Evolutionary conservation across 371 early-diverging fungal genomes (phyloP), one percentile per base, ranked within the genome.

Genomic region (Zancudomyces culisetae): DNA sequence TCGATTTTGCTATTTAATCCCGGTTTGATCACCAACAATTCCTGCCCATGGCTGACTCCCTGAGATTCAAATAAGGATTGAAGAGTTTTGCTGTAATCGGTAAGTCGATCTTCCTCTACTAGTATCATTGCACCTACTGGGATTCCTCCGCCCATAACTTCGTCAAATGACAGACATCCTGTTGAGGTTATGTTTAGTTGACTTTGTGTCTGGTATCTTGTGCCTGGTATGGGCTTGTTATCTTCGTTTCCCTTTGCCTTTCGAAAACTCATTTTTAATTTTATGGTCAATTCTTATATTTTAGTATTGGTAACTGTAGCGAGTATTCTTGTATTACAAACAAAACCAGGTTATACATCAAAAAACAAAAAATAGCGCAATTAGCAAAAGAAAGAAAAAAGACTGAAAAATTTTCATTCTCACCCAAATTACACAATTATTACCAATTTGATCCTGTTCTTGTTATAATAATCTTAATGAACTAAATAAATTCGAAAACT

Each of bases 91-190:
- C 89, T 80, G 63, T 92, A 93, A 8, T 77, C 79, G 0, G 94
- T 87, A 43, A 76, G 74, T 13, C 79, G 74, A 60, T 94, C 92
- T 55, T 83, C 79, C 50, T 83, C 78, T 50, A 93, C 71, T 45
- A 93, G 62, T 22, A 83, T 62, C 8, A 90, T 63, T 0, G 85
- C 76, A 48, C 90, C 90, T 0, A 90, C 71, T 2, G 91, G 88
- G 8, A 89, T 66, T 6, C 93, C 93, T 19, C 63, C 60, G 42
- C 72, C 64, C 19, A 79, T 68, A 56, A 87, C 78, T 63, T 87
- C 87, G 64, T 92, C 93, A 29, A 90, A 66, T 1, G 90, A 81
- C 2, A 85, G 82, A 0, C 85, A 79, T n/a, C 93, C 93, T 0
- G 85, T 85, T 0, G 91, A 90, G 3, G 81, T 73, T 27, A 89